phyloP scores from a whole-genome alignment of 179 eudicot genomes.

The Patellifolia procumbens region DNA sequence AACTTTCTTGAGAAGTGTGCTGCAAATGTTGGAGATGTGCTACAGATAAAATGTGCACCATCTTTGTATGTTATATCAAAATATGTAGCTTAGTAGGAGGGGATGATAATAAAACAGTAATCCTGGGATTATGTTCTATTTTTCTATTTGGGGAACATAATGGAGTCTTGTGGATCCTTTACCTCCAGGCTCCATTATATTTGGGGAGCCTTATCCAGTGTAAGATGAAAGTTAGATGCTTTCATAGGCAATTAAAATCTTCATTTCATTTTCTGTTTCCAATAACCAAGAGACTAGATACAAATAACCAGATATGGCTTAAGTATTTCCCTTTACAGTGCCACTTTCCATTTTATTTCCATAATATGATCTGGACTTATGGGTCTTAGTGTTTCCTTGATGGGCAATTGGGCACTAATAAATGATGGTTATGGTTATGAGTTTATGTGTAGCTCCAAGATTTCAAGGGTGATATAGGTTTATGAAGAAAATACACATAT shows the following conservation, averaged over 20 bases:
- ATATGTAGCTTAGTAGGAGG: neutral
- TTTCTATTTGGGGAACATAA: too few relatives aligned
- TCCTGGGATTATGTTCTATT: too few relatives aligned
- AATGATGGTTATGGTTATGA: neutral
- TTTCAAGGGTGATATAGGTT: neutral
- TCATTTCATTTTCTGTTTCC: neutral
- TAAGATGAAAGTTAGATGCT: too few relatives aligned
- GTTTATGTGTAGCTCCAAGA: neutral
- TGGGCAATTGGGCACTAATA: too few relatives aligned
- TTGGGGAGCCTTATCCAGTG: neutral
- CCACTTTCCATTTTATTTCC: too few relatives aligned
- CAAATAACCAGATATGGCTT: too few relatives aligned
- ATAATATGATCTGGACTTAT: neutral
- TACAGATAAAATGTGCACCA: neutral
- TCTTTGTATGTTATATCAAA: neutral
- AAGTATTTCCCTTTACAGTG: too few relatives aligned
- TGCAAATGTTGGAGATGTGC: neutral
- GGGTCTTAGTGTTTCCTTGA: neutral
- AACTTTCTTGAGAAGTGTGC: neutral
- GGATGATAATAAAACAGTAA: neutral
- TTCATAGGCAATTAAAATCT: neutral
- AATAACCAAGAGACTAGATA: neutral
- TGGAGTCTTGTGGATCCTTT: neutral
- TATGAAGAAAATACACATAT: neutral
- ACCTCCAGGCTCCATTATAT: neutral